Conservation (phyloP, 345 rosid species). For the Euphorbia peplus region DNA sequence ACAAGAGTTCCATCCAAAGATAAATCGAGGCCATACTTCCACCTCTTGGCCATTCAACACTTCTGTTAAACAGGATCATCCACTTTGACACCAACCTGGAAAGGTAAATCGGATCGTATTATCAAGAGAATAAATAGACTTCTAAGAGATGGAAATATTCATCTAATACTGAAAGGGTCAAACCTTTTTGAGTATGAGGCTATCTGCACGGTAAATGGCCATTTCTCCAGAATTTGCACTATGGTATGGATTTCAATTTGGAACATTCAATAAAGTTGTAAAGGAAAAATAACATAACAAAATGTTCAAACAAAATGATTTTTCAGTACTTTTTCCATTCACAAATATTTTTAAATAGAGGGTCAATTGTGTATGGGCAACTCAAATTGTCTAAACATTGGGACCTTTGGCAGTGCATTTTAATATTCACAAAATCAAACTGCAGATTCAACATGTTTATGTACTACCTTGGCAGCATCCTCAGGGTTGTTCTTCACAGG, state of each 20-base stretch:
- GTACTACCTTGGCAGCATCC: constrained; percentile 85
- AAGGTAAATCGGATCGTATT: constrained; percentile 16
- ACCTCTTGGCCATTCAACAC: constrained; percentile 88
- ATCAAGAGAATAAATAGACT: not conserved
- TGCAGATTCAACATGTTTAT: not conserved
- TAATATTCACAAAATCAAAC: not conserved
- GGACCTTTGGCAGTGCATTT: constrained; percentile 3
- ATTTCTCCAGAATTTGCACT: constrained; percentile 97
- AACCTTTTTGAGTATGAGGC: constrained; percentile 71
- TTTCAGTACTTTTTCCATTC: not conserved
- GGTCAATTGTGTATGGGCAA: not conserved
- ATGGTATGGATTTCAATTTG: constrained; percentile 89
- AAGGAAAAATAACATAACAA: not conserved
- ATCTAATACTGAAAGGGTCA: not conserved
- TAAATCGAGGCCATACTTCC: constrained; percentile 89
- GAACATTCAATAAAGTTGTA: constrained; percentile 48
- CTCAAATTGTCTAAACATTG: not conserved
- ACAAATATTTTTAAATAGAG: not conserved
- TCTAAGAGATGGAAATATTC: not conserved
- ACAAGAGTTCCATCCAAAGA: constrained; percentile 78
- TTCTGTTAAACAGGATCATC: constrained; percentile 56
- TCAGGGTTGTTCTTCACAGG: constrained; percentile 93
- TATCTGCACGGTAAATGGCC: constrained; percentile 76
- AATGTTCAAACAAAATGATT: not conserved
- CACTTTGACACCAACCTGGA: constrained; percentile 70